phyloP scores from a whole-genome alignment of 371 early-diverging fungal genomes.

The Batrachochytrium dendrobatidis region DNA sequence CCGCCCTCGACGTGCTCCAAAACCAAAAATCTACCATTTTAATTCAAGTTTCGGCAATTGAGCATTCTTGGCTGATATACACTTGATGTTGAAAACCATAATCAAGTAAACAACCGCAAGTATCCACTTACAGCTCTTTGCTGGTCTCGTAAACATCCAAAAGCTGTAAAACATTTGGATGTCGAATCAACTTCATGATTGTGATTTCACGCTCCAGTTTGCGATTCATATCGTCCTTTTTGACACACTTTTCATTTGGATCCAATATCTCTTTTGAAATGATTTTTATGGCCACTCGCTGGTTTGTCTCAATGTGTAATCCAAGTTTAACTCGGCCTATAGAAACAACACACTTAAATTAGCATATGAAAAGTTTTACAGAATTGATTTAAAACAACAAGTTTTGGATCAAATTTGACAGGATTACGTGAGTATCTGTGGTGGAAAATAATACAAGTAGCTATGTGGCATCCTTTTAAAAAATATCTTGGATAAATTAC shows the following conservation, averaged over 20 bases:
- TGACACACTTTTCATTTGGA: slow-evolving; percentile 27
- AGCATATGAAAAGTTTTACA: background rate
- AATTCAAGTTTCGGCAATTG: too few relatives aligned
- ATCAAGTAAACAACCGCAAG: too few relatives aligned
- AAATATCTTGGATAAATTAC: too few relatives aligned
- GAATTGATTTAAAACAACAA: background rate
- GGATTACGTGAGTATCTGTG: background rate
- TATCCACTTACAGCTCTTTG: slow-evolving; percentile 62
- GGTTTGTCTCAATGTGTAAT: slow-evolving; percentile 60
- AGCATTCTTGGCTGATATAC: too few relatives aligned
- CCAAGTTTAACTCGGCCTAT: slow-evolving; percentile 74
- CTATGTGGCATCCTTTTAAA: too few relatives aligned
- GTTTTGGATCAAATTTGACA: background rate
- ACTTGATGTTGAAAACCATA: too few relatives aligned
- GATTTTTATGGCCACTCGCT: slow-evolving; percentile 85
- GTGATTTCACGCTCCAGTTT: slow-evolving; percentile 90
- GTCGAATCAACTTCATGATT: slow-evolving; percentile 86
- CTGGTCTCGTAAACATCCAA: slow-evolving; percentile 87
- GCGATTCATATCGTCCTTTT: slow-evolving; percentile 39
- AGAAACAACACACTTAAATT: background rate
- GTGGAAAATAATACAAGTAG: background rate
- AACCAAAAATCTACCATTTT: slow-evolving; percentile 76
- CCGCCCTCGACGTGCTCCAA: slow-evolving; percentile 95
- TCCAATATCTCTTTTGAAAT: slow-evolving; percentile 50
- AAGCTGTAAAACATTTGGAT: slow-evolving; percentile 81